Conservation (phyloP, 352 stramenopile genomes). For the Blastocystis sp. region DNA sequence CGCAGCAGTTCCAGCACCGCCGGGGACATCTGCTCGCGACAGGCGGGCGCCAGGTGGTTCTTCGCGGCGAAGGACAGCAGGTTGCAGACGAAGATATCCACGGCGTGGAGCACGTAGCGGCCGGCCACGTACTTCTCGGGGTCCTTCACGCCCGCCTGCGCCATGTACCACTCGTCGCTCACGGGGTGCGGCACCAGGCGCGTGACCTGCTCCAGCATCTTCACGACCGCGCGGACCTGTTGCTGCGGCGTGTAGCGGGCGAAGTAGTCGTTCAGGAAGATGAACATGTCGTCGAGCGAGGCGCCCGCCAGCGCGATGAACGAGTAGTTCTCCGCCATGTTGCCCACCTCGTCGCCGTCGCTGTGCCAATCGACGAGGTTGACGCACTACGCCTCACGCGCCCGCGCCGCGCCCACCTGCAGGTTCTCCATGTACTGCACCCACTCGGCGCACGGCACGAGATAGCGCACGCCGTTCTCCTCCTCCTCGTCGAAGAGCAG, state of each 20-base stretch:
- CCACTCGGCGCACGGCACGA: constrained; percentile 24
- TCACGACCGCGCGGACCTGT: not conserved
- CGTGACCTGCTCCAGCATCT: not conserved
- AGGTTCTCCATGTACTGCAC: not conserved
- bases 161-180: not conserved
- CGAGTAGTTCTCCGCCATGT: not conserved
- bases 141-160: not conserved
- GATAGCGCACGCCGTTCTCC: not conserved
- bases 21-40: not conserved
- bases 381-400: constrained; percentile 5
- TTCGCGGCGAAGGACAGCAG: not conserved
- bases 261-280: not conserved
- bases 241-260: not conserved
- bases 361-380: constrained; percentile 14
- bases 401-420: not conserved
- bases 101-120: not conserved
- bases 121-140: not conserved
- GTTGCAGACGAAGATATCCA: not conserved
- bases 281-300: constrained; percentile 20
- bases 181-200: not conserved
- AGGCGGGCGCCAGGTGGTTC: not conserved
- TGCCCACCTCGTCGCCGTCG: constrained; percentile 6
- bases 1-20: not conserved
- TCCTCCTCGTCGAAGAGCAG: constrained; percentile 19
- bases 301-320: not conserved